phyloP scores from a whole-genome alignment of 371 early-diverging fungal species.

The Capniomyces stellatus region DNA sequence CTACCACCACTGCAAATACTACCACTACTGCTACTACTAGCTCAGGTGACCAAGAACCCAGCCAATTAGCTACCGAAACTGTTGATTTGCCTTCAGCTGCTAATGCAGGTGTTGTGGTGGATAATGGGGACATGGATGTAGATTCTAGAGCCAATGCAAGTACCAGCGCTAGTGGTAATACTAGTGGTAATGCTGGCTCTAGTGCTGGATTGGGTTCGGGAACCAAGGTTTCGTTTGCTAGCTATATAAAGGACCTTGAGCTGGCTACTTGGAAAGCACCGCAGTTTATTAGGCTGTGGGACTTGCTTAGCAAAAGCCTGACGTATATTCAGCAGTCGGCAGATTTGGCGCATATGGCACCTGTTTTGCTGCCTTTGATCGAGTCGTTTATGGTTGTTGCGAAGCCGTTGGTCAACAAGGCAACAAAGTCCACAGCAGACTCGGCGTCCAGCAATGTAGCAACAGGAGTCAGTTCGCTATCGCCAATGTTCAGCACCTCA shows the following conservation, averaged over 20 bases:
- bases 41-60: too few relatives aligned
- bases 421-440: neutral
- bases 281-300: slow-evolving; percentile 45
- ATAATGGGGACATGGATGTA: too few relatives aligned
- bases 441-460: neutral
- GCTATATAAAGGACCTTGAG: neutral
- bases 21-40: too few relatives aligned
- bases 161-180: too few relatives aligned
- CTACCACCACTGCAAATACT: too few relatives aligned
- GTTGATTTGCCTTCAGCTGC: too few relatives aligned
- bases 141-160: too few relatives aligned
- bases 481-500: neutral
- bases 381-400: slow-evolving; percentile 95
- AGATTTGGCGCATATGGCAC: slow-evolving; percentile 75
- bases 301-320: slow-evolving; percentile 52
- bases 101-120: too few relatives aligned
- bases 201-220: too few relatives aligned
- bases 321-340: slow-evolving; percentile 48
- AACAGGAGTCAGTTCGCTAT: neutral
- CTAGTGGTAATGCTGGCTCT: too few relatives aligned
- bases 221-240: too few relatives aligned
- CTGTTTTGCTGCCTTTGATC: slow-evolving; percentile 81
- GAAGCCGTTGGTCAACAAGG: slow-evolving; percentile 21
- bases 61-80: too few relatives aligned
- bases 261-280: neutral